A percentile compares a stretch with the other conserved stretches of the same genome.
These are phyloP conservation scores for Suhomyces wounanorum DNA, from an alignment of 1,139 yeast species.

Conservation along the genomic window DNA sequence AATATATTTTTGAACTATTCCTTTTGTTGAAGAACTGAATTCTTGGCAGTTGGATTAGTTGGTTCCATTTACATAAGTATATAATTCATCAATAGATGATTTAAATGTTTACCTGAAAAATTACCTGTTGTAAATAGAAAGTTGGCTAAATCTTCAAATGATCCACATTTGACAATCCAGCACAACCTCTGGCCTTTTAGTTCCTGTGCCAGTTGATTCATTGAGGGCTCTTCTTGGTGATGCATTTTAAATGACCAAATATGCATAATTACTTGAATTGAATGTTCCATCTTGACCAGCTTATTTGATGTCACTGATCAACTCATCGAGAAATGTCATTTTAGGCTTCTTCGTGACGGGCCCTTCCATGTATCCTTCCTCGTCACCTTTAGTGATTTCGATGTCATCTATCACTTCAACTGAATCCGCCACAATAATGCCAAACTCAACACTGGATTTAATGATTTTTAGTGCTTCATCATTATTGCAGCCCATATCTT, in stretches of 20 bases:
- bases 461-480: slow-evolving; percentile 49
- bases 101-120: background rate
- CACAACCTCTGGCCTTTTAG: background rate
- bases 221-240: background rate
- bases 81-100: too few relatives aligned
- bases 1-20: too few relatives aligned
- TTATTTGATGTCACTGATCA: slow-evolving; percentile 4
- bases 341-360: slow-evolving; percentile 4
- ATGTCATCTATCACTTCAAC: slow-evolving; percentile 35
- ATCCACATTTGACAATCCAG: background rate
- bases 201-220: background rate
- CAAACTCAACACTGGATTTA: slow-evolving; percentile 56
- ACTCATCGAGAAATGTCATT: slow-evolving; percentile 9
- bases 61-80: too few relatives aligned
- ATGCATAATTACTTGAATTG: background rate
- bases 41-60: too few relatives aligned
- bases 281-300: background rate
- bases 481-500: slow-evolving; percentile 41
- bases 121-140: background rate
- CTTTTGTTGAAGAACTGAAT: too few relatives aligned
- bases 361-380: background rate
- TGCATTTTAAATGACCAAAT: too few relatives aligned
- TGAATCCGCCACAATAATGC: slow-evolving; percentile 48
- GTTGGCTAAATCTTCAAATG: background rate
- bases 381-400: slow-evolving; percentile 10